These are phyloP conservation scores for Phytophthora aleatoria DNA, from an alignment of 352 stramenopile species.

Conservation along the genomic window DNA sequence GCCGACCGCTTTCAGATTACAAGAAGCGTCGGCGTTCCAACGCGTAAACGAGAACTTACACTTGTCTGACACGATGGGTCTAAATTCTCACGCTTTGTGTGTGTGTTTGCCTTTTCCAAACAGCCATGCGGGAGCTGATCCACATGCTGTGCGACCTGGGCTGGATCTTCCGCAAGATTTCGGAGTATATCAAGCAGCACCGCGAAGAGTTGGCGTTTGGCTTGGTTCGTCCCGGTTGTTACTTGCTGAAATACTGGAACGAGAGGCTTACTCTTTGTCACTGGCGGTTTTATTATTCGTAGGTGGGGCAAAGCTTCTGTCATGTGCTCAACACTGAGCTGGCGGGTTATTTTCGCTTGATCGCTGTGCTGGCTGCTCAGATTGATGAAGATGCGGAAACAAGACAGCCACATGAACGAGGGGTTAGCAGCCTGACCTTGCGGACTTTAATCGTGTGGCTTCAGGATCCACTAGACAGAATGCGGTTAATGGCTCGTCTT, in stretches of 20 bases:
- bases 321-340: slow-evolving; percentile 91
- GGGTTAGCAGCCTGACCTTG: slow-evolving; percentile 78
- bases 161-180: slow-evolving; percentile 91
- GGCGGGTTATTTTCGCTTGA: slow-evolving; percentile 93
- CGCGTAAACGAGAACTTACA: slow-evolving; percentile 52
- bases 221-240: slow-evolving; percentile 50
- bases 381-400: slow-evolving; percentile 82
- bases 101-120: slow-evolving; percentile 3
- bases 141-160: slow-evolving; percentile 87
- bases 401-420: slow-evolving; percentile 44
- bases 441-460: slow-evolving; percentile 91
- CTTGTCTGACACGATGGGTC: background rate
- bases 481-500: slow-evolving; percentile 89
- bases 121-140: slow-evolving; percentile 86
- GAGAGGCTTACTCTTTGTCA: slow-evolving; percentile 15
- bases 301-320: slow-evolving; percentile 90
- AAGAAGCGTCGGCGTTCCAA: slow-evolving; percentile 71
- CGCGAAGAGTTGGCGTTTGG: slow-evolving; percentile 75
- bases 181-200: slow-evolving; percentile 77
- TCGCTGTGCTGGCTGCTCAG: slow-evolving; percentile 91
- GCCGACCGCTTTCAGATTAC: slow-evolving; percentile 85
- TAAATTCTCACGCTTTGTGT: slow-evolving; percentile 10
- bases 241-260: background rate
- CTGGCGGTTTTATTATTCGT: slow-evolving; percentile 5
- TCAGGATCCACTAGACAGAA: slow-evolving; percentile 85